Evolutionary conservation across 805 yeast genomes (phyloP).

Genomic region (Kodamaea fukazawae): DNA sequence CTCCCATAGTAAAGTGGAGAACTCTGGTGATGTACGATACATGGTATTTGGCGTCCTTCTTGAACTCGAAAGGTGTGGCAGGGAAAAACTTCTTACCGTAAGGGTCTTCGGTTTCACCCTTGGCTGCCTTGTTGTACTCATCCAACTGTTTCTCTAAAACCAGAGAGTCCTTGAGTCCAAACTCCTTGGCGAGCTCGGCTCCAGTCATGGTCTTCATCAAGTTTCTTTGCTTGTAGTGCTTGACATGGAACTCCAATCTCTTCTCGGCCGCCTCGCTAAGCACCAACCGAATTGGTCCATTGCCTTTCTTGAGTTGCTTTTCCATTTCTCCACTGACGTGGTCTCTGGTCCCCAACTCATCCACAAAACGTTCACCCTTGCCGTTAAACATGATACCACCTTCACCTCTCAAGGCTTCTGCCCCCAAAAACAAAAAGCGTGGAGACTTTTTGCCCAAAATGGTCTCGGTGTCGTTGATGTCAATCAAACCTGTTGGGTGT

Average conservation of each 20-base stretch:
- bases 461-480: slow-evolving; percentile 44
- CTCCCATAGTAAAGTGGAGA: slow-evolving; percentile 71
- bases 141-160: slow-evolving; percentile 31
- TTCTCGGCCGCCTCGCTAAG: slow-evolving; percentile 47
- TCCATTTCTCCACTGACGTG: slow-evolving; percentile 58
- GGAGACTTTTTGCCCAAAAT: slow-evolving; percentile 38
- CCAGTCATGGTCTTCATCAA: slow-evolving; percentile 50
- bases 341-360: slow-evolving; percentile 60
- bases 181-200: slow-evolving; percentile 40
- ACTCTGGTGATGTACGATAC: slow-evolving; percentile 56
- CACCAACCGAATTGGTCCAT: slow-evolving; percentile 50
- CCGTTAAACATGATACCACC: slow-evolving; percentile 58
- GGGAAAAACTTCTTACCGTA: slow-evolving; percentile 51
- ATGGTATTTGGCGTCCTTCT: slow-evolving; percentile 37
- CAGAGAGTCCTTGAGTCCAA: slow-evolving; percentile 22
- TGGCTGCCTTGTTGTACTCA: slow-evolving; percentile 41
- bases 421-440: slow-evolving; percentile 57
- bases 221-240: slow-evolving; percentile 55
- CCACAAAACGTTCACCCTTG: slow-evolving; percentile 55
- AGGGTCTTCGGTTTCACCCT: slow-evolving; percentile 35
- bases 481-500: slow-evolving; percentile 65
- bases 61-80: slow-evolving; percentile 42
- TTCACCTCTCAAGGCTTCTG: slow-evolving; percentile 64
- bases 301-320: slow-evolving; percentile 36
- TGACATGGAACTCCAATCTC: slow-evolving; percentile 48